phyloP scores from a whole-genome alignment of 495 filamentous ascomycete genomes.

The Niebla homalea region DNA sequence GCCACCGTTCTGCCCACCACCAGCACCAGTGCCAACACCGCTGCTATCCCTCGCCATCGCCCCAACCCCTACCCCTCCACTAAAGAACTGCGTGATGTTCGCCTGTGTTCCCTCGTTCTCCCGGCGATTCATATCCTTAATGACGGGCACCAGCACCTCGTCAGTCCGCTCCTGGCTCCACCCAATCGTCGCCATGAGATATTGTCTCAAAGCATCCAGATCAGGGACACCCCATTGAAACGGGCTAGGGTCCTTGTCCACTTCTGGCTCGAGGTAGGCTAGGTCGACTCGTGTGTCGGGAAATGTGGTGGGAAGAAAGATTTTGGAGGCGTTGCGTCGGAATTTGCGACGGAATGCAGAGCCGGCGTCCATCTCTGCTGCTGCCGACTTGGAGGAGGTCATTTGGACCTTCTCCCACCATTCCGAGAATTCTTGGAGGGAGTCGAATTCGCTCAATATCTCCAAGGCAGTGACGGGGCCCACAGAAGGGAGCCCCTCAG shows the following conservation, averaged over 20 bases:
- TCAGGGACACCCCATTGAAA: conserved; percentile 97
- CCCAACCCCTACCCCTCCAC: conserved; percentile 43
- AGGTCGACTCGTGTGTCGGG: conserved; percentile 60
- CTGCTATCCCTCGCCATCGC: conserved; percentile 16
- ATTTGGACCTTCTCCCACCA: conserved; percentile 79
- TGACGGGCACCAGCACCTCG: conserved; percentile 86
- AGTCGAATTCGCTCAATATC: conserved; percentile 76
- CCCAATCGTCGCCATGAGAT: conserved; percentile 85
- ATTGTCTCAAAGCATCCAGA: conserved; percentile 68
- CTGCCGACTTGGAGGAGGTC: conserved; percentile 24
- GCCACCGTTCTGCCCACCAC: background rate
- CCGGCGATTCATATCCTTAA: conserved; percentile 82
- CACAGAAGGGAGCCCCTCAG: conserved; percentile 76
- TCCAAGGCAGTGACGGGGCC: conserved; percentile 90
- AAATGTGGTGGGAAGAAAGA: conserved; percentile 71
- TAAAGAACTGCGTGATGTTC: conserved; percentile 89
- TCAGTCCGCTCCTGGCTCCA: conserved; percentile 87
- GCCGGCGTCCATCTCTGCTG: conserved; percentile 20
- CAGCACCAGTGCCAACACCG: conserved; percentile 19
- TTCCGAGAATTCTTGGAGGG: conserved; percentile 55
- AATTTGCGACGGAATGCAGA: conserved; percentile 73
- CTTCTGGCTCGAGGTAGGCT: conserved; percentile 75
- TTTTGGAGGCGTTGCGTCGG: conserved; percentile 60
- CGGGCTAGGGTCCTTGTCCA: conserved; percentile 59
- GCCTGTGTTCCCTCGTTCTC: conserved; percentile 81